Conservation (phyloP, 306 rosid species). For the Pyrus bretschneideri region DNA sequence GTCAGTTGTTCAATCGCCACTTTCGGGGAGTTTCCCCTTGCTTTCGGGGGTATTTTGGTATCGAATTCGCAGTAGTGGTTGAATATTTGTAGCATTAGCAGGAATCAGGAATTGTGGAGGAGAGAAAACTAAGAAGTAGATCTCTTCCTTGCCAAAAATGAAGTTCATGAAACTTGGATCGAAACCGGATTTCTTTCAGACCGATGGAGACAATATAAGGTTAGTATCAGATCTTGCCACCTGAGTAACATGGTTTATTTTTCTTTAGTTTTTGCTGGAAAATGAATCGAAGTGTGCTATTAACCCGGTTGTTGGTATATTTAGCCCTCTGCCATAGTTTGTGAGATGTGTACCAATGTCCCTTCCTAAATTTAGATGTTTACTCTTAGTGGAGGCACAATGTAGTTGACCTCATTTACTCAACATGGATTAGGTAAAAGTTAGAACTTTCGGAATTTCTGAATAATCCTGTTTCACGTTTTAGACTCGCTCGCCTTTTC, state of each 20-base stretch:
- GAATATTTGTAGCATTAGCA: not conserved
- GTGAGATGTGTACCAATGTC: not conserved
- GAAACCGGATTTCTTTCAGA: conserved; percentile 76
- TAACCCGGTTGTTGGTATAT: not conserved
- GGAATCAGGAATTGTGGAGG: not conserved
- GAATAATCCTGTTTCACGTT: not conserved
- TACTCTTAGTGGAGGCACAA: not conserved
- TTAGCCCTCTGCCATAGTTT: not conserved
- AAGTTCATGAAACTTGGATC: conserved; percentile 97
- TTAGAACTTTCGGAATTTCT: not conserved
- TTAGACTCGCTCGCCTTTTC: not conserved
- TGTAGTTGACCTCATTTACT: not conserved
- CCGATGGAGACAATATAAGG: conserved; percentile 70
- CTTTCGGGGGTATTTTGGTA: conserved; percentile 8
- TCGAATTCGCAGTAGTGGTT: not conserved
- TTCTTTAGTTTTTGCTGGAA: not conserved
- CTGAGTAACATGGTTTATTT: not conserved
- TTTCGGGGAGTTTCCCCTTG: not conserved
- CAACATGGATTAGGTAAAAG: not conserved
- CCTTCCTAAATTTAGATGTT: not conserved
- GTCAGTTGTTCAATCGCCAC: conserved; percentile 14
- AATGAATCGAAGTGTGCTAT: not conserved
- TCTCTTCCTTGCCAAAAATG: conserved; percentile 40
- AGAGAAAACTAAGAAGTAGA: conserved; percentile 7
- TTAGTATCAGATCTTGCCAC: conserved; percentile 23